Conservation (phyloP, 1,284 basidiomycete genomes). For the Rhodotorula sp. region DNA sequence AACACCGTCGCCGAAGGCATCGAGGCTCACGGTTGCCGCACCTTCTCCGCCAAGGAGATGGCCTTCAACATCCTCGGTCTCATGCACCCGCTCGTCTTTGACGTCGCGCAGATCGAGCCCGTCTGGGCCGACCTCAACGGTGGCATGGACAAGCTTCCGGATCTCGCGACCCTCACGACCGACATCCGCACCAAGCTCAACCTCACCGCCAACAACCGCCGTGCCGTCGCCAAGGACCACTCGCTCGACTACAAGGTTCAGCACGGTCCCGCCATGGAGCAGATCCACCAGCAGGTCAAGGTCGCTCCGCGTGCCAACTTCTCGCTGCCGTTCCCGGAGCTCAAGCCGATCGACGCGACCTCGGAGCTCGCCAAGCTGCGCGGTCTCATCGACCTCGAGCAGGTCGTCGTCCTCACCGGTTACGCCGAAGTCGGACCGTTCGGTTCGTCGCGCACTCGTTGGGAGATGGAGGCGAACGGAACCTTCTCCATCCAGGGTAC, state of each 20-base stretch:
- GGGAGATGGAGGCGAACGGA: conserved; percentile 97
- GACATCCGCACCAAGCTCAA: conserved; percentile 75
- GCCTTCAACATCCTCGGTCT: conserved; percentile 97
- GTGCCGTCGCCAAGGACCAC: conserved; percentile 89
- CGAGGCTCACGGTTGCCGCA: conserved; percentile 89
- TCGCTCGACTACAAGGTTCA: conserved; percentile 89
- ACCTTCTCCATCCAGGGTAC: conserved; percentile 94
- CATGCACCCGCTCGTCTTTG: conserved; percentile 99
- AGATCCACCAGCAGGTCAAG: conserved; percentile 85
- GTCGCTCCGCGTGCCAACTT: conserved; percentile 97
- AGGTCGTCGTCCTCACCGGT: conserved; percentile 92
- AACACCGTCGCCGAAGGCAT: conserved; percentile 94
- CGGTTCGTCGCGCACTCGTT: conserved; percentile 97
- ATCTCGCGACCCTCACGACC: conserved; percentile 85
- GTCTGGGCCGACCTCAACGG: conserved; percentile 98
- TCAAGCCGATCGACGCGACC: conserved; percentile 61
- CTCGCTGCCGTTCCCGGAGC: conserved; percentile 85
- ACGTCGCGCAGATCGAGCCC: conserved; percentile 99
- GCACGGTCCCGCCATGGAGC: conserved; percentile 89
- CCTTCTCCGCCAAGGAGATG: conserved; percentile 99
- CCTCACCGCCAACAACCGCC: conserved; percentile 85
- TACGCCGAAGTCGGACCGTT: conserved; percentile 98
- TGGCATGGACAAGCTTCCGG: conserved; percentile 94
- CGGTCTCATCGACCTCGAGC: conserved; percentile 89
- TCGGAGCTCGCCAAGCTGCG: conserved; percentile 72